Evolutionary conservation across 1,284 basidiomycete species (phyloP).

Genomic region (Marasmius fiardii): DNA sequence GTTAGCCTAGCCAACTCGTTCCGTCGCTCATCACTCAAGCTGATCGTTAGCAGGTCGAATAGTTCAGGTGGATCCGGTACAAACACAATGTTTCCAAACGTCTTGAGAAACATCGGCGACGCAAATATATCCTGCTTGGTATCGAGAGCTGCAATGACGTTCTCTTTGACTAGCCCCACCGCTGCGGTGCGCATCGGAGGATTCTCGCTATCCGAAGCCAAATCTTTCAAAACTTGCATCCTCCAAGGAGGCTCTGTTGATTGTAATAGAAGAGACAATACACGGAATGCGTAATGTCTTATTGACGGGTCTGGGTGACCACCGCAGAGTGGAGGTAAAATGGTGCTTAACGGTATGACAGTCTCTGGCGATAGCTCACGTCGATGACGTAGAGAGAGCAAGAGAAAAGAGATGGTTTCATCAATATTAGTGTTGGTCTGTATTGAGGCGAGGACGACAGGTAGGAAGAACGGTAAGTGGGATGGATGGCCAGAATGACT

Average conservation of each 20-base stretch:
- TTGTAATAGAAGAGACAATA: background rate
- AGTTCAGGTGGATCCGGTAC: slow-evolving; percentile 1
- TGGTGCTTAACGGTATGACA: slow-evolving; percentile 2
- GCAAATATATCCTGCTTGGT: background rate
- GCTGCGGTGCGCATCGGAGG: slow-evolving; percentile 8
- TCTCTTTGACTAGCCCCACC: slow-evolving; percentile 8
- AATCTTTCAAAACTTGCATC: background rate
- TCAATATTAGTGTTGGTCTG: slow-evolving; percentile 7
- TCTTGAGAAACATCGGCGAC: slow-evolving; percentile 7
- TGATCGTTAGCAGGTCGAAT: background rate
- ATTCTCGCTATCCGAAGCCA: background rate
- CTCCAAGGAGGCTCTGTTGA: background rate
- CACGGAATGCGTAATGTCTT: slow-evolving; percentile 8
- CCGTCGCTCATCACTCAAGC: background rate
- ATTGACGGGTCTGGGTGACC: slow-evolving; percentile 9
- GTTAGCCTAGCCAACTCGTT: background rate
- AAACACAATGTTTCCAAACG: slow-evolving; percentile 7
- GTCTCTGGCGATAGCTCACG: background rate
- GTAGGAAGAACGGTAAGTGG: background rate
- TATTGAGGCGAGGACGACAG: slow-evolving; percentile 4
- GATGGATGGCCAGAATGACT: background rate
- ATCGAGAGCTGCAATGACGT: slow-evolving; percentile 3
- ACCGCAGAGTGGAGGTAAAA: slow-evolving; percentile 7
- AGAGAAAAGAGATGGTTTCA: slow-evolving; percentile 1
- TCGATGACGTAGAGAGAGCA: background rate